phyloP scores from a whole-genome alignment of 2,329 filamentous ascomycete genomes.

The Lecanicillium sp. region DNA sequence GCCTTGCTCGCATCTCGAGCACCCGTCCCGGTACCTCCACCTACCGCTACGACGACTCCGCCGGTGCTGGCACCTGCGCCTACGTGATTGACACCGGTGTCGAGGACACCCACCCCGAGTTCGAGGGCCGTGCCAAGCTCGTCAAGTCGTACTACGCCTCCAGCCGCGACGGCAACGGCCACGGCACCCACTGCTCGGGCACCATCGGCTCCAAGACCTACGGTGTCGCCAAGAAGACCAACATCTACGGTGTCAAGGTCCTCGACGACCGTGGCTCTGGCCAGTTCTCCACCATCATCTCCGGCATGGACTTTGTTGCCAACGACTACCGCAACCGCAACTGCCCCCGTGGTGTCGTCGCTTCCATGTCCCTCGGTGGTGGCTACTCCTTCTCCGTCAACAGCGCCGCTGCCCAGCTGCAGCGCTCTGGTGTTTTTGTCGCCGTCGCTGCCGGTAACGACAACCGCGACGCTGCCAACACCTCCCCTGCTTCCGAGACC shows the following conservation, averaged over 20 bases:
- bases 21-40: conserved; percentile 13
- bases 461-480: conserved; percentile 35
- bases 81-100: conserved; percentile 39
- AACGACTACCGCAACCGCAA: conserved; percentile 21
- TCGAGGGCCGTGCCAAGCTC: conserved; percentile 18
- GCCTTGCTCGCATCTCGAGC: conserved; percentile 26
- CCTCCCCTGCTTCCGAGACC: conserved; percentile 40
- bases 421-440: conserved; percentile 38
- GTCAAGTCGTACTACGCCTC: conserved; percentile 10
- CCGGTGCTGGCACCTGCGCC: conserved; percentile 27
- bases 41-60: conserved; percentile 26
- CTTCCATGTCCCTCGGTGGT: conserved; percentile 50
- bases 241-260: conserved; percentile 35
- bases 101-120: conserved; percentile 20
- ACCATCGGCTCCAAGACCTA: conserved; percentile 17
- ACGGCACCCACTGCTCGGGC: conserved; percentile 26
- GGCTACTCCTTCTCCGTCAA: conserved; percentile 36
- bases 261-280: conserved; percentile 26
- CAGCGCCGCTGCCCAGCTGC: conserved; percentile 36
- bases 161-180: conserved; percentile 22
- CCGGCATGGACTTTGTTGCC: conserved; percentile 30
- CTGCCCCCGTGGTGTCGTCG: conserved; percentile 34
- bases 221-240: conserved; percentile 30
- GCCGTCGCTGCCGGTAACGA: conserved; percentile 48
- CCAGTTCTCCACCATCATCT: conserved; percentile 27